Evolutionary conservation across 2,329 filamentous ascomycete genomes (phyloP).

Genomic region (Podosphaera xanthii): DNA sequence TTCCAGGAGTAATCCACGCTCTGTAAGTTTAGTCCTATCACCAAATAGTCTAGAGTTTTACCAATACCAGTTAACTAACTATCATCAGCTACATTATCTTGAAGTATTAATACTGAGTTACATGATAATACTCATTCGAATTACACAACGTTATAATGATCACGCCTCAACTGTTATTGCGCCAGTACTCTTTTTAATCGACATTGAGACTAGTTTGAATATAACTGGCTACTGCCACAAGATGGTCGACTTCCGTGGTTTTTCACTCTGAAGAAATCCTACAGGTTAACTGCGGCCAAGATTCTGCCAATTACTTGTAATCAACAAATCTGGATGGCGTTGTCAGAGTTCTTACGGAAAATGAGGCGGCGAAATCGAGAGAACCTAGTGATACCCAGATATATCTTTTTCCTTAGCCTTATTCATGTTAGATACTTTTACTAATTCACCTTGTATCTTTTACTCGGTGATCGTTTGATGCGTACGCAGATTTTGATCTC

Average conservation of each 20-base stretch:
- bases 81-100: conserved; percentile 52
- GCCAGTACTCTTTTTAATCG: background rate
- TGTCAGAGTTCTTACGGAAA: no score
- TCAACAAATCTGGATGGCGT: no score
- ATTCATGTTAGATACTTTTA: no score
- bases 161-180: background rate
- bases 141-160: background rate
- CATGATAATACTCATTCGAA: background rate
- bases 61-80: conserved; percentile 5
- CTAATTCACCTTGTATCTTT: no score
- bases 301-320: no score
- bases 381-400: no score
- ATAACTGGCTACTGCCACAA: background rate
- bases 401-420: no score
- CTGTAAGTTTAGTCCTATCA: conserved; percentile 30
- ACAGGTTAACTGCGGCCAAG: background rate
- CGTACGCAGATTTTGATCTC: no score
- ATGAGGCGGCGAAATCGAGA: no score
- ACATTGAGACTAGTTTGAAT: background rate
- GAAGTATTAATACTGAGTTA: conserved; percentile 42
- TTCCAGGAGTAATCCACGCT: conserved; percentile 78
- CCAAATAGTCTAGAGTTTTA: background rate
- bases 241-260: no score
- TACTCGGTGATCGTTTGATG: no score
- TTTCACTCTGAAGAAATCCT: background rate